Evolutionary conservation across 805 yeast species (phyloP).

Genomic region (Maudiozyma turicensis): DNA sequence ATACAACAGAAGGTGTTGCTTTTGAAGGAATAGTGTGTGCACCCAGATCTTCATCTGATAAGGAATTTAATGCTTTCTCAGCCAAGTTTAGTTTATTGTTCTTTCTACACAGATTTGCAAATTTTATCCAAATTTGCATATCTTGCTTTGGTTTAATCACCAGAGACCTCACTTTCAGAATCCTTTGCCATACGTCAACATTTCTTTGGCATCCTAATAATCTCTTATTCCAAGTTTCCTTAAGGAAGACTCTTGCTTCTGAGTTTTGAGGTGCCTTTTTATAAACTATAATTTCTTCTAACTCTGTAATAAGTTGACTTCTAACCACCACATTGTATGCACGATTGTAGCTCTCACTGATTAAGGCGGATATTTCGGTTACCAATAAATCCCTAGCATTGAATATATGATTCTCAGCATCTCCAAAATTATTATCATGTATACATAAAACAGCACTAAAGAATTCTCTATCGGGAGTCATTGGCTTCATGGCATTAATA

Average conservation of each 20-base stretch:
- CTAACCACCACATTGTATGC: constrained; percentile 94
- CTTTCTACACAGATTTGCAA: constrained; percentile 89
- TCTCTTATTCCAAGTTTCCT: constrained; percentile 87
- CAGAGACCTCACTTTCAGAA: constrained; percentile 81
- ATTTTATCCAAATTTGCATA: constrained; percentile 96
- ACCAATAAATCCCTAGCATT: constrained; percentile 82
- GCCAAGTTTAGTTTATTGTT: constrained; percentile 85
- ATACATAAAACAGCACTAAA: constrained; percentile 79
- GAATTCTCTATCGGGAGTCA: constrained; percentile 88
- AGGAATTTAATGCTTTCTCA: constrained; percentile 73
- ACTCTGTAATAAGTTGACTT: constrained; percentile 91
- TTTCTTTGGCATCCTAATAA: constrained; percentile 86
- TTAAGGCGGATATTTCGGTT: constrained; percentile 86
- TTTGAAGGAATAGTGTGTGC: constrained; percentile 46
- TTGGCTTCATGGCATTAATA: constrained; percentile 78
- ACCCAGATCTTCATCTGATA: constrained; percentile 49
- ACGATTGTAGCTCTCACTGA: constrained; percentile 87
- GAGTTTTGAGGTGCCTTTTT: constrained; percentile 74
- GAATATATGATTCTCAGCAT: constrained; percentile 65
- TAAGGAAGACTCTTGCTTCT: constrained; percentile 63
- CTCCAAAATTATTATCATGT: constrained; percentile 74
- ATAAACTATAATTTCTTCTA: constrained; percentile 86
- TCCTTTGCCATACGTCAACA: constrained; percentile 95
- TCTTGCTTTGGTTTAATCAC: constrained; percentile 94
- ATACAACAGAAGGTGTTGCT: constrained; percentile 92